These are phyloP conservation scores for Penicillium brevicompactum DNA, from an alignment of 2,329 filamentous ascomycete species.

Conservation along the genomic window DNA sequence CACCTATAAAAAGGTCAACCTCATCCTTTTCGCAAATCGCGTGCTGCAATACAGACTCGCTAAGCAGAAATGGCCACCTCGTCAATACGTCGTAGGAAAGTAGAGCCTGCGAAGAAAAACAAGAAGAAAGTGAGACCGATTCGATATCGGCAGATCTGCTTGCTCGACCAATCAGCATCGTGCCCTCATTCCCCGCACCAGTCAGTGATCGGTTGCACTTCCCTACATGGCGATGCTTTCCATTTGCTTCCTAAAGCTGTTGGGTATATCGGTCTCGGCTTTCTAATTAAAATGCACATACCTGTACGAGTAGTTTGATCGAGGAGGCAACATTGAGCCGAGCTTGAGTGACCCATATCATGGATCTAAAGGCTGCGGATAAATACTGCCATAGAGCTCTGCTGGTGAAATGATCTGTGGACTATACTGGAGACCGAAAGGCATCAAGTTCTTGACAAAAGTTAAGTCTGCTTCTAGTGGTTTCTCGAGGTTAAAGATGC, in stretches of 20 bases:
- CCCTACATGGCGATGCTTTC: not conserved
- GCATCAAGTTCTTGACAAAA: too few relatives aligned
- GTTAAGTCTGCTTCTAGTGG: too few relatives aligned
- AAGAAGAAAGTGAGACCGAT: not conserved
- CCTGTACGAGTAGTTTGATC: too few relatives aligned
- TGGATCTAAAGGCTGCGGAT: too few relatives aligned
- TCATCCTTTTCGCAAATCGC: not conserved
- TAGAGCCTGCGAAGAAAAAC: not conserved
- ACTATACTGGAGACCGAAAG: too few relatives aligned
- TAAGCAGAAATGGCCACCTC: not conserved
- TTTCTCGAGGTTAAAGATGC: too few relatives aligned
- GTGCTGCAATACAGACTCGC: not conserved
- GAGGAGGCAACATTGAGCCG: too few relatives aligned
- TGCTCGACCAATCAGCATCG: not conserved
- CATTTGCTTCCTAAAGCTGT: not conserved
- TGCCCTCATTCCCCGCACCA: not conserved
- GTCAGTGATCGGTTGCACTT: not conserved
- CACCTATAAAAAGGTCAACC: not conserved
- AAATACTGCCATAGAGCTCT: too few relatives aligned
- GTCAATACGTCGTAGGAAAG: not conserved
- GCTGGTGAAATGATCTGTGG: too few relatives aligned
- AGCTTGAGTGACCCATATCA: too few relatives aligned
- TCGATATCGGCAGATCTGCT: not conserved
- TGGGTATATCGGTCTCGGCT: too few relatives aligned
- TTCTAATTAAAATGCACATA: too few relatives aligned